phyloP scores from a whole-genome alignment of 2,329 filamentous ascomycete genomes.

The Curvularia eragrostidis region DNA sequence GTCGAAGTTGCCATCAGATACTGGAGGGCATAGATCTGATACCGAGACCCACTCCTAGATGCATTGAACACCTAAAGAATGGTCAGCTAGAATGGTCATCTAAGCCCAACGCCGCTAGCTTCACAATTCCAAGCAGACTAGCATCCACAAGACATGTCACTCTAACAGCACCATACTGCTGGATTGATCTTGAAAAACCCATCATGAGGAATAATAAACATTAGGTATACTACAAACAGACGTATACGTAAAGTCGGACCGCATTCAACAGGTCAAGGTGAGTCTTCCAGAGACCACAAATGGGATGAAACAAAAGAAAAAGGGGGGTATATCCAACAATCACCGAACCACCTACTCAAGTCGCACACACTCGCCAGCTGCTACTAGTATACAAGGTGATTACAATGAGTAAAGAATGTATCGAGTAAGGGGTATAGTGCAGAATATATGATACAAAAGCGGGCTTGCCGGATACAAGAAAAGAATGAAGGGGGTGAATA shows the following conservation, averaged over 20 bases:
- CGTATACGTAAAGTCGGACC: conserved; percentile 30
- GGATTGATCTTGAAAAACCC: conserved; percentile 5
- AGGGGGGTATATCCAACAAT: conserved; percentile 21
- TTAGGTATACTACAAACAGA: conserved; percentile 24
- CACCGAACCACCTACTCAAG: conserved; percentile 3
- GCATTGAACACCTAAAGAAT: not conserved
- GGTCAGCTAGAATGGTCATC: not conserved
- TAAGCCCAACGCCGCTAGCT: not conserved
- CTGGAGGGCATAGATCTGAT: not conserved
- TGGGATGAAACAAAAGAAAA: conserved; percentile 10
- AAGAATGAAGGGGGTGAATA: conserved; percentile 21
- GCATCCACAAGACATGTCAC: not conserved
- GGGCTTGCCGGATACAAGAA: conserved; percentile 37
- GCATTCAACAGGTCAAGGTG: conserved; percentile 17
- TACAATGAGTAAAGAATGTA: conserved; percentile 18
- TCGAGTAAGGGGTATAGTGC: conserved; percentile 15
- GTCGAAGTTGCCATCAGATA: not conserved
- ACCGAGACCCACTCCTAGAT: not conserved
- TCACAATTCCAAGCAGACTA: not conserved
- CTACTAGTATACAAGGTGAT: conserved; percentile 17
- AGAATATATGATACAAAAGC: conserved; percentile 19
- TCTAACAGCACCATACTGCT: not conserved
- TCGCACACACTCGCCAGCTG: conserved; percentile 1
- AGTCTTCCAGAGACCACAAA: conserved; percentile 20
- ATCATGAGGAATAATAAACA: conserved; percentile 20